A percentile compares a stretch with the other conserved stretches of the same genome.
phyloP scores from a whole-genome alignment of 176 grass and related monocot genomes.

The Zoysia pacifica region DNA sequence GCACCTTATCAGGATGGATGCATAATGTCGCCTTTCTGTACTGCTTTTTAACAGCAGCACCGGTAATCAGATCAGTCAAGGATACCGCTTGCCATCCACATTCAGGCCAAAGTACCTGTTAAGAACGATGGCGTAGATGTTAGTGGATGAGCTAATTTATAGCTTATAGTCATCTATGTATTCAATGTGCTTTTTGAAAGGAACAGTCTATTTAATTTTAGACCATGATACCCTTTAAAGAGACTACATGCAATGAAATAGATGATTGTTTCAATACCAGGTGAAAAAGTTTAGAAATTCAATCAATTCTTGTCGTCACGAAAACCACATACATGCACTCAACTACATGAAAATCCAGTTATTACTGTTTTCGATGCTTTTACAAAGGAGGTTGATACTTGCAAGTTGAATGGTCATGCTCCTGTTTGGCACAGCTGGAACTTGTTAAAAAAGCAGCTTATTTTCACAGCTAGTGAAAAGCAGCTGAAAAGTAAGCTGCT shows the following conservation, averaged over 20 bases:
- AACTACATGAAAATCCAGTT: no score
- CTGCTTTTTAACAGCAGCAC: slow-evolving; percentile 69
- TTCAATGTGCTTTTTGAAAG: background rate
- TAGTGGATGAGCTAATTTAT: slow-evolving; percentile 10
- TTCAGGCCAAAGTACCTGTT: slow-evolving; percentile 80
- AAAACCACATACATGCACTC: no score
- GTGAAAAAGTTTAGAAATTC: background rate
- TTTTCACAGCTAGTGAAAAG: no score
- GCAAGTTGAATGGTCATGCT: background rate
- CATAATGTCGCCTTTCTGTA: slow-evolving; percentile 75
- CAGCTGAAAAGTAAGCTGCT: no score
- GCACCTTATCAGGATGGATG: slow-evolving; percentile 84
- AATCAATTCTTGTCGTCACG: background rate
- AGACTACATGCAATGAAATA: slow-evolving; percentile 5
- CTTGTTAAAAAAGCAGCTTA: no score
- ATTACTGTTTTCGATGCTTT: background rate
- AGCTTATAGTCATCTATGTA: background rate
- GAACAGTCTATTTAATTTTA: background rate
- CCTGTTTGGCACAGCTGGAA: no score
- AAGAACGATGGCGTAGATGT: background rate
- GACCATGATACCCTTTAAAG: slow-evolving; percentile 5
- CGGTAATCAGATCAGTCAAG: slow-evolving; percentile 78
- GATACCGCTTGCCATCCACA: slow-evolving; percentile 76
- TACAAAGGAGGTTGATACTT: background rate
- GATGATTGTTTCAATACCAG: background rate